Base-by-base conservation (phyloP, 2,329 filamentous ascomycete genomes). In the Pyricularia pennisetigena region DNA sequence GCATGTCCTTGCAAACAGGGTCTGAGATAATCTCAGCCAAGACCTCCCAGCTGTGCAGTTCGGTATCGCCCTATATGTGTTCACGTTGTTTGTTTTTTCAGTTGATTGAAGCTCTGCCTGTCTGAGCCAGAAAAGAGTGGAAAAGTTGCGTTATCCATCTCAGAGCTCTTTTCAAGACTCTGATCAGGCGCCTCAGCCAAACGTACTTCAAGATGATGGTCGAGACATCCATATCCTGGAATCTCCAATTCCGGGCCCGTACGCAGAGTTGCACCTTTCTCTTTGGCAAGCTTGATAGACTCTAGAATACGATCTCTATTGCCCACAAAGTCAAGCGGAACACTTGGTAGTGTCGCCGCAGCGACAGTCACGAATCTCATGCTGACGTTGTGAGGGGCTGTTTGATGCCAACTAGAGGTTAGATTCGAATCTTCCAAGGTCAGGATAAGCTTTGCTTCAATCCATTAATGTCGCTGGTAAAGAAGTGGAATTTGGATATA, bases 271-370 rank as follows among this genome's bases (percentile, higher is more conserved):
- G 88, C 88, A 29, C 87, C 86, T 3, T 81, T 80, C 64, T 78
- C 79, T 76, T 90, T 91, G 23, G 89, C 87, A 29, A 78, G 72
- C 49, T 78, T 80, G 72, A 91, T 88, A 68, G 85, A 87, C 74
- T 89, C 81, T 23, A 88, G 82, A 71, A 91, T 90, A 23, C 89
- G 81, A 65, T 83, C 81, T 1, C 81, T 76, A 73, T 92, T 92
- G 54, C 88, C 88, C 70, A 85, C 80, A 72, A 86, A 90, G 73
- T 90, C 88, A 8, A 90, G 80, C 9, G 85, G 75, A 9, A 78
- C 74, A 61, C 77, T 78, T 12, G 75, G 74, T 23, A 78, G 69
- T 20, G 77, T 77, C 23, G 75, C 76, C 28, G 77, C 76, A 2
- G 77, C 77, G 29, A 79, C 75, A 3, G 77, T 78, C 32, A 79